Conservation (phyloP, 1,284 basidiomycete species). For the Mycosarcoma mackinlayi region DNA sequence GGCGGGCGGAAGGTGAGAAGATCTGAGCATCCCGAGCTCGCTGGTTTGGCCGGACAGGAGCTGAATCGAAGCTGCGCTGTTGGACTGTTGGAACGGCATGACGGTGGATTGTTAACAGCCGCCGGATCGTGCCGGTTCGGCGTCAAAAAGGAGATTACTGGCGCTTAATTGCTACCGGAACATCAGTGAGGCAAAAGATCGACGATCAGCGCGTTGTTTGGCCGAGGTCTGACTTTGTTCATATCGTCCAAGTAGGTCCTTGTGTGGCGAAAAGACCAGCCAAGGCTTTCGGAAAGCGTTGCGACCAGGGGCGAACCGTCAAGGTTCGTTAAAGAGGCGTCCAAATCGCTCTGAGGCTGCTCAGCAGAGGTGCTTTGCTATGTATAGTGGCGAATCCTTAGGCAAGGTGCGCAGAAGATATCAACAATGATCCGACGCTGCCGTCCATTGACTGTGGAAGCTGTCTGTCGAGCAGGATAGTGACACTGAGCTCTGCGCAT, state of each 20-base stretch:
- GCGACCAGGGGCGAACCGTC: background rate
- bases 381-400: too few relatives aligned
- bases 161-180: background rate
- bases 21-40: conserved; percentile 3
- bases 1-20: conserved; percentile 6
- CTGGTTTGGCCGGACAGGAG: conserved; percentile 8
- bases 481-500: too few relatives aligned
- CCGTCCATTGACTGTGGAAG: too few relatives aligned
- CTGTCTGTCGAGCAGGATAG: too few relatives aligned
- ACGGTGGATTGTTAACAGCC: background rate
- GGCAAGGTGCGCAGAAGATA: too few relatives aligned
- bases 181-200: conserved; percentile 20
- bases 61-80: conserved; percentile 31
- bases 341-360: too few relatives aligned
- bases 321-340: too few relatives aligned
- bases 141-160: background rate
- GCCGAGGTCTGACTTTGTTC: conserved; percentile 2
- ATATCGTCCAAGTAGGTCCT: conserved; percentile 13
- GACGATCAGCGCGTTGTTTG: background rate
- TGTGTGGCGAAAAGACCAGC: conserved; percentile 1
- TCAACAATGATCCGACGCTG: too few relatives aligned
- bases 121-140: background rate
- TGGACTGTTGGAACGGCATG: conserved; percentile 34
- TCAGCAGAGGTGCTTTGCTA: too few relatives aligned
- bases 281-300: background rate